Evolutionary conservation across 2,329 filamentous ascomycete species (phyloP), one percentile per base, ranked within the genome.

Genomic region (Exophiala sp.): DNA sequence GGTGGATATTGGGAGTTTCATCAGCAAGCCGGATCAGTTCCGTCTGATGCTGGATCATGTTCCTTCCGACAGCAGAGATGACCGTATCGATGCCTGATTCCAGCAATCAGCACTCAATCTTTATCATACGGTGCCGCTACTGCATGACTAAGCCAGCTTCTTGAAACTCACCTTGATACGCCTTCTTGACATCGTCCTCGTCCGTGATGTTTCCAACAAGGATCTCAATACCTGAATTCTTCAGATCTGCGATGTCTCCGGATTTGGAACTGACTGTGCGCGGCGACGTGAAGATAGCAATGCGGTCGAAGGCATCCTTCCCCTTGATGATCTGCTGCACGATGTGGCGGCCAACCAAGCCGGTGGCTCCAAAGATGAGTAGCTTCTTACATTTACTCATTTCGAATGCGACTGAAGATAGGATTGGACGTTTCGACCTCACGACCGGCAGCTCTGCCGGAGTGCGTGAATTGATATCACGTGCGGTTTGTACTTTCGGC

Each of bases 1-100:
- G 80, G 59, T 78, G 75, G 32, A 87, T 78, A 14, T 68, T 74
- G 1, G 50, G 41, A 71, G 66, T 77, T 45, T 74, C 67, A 35
- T 81, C 79, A 8, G 85, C 84, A 6, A 85, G 70, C 33, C 72
- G 71, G 46, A 88, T 76, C 16, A 88, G 75, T 2, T 78, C 70
- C 50, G 83, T 78, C 63, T 89, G 86, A 4, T 75, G 67, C 14
- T 77, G 72, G 10, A 89, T 78, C 0, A 78, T 81, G 20, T 75
- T 76, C 51, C 86, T 76, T 1, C 86, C 86, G 1, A 89, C 74
- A 1, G 80, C 79, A 16, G 80, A 85, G 47, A 89, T 70, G 38
- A 88, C 75, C 0, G 84, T 88, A 66, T 88, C 83, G 61, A 84
- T 78, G 47, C 75, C 52, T 47, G 44, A 33, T 18, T 8, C 7